Base-by-base conservation (phyloP, 306 rosid genomes). In the Cucurbita argyrosperma region DNA sequence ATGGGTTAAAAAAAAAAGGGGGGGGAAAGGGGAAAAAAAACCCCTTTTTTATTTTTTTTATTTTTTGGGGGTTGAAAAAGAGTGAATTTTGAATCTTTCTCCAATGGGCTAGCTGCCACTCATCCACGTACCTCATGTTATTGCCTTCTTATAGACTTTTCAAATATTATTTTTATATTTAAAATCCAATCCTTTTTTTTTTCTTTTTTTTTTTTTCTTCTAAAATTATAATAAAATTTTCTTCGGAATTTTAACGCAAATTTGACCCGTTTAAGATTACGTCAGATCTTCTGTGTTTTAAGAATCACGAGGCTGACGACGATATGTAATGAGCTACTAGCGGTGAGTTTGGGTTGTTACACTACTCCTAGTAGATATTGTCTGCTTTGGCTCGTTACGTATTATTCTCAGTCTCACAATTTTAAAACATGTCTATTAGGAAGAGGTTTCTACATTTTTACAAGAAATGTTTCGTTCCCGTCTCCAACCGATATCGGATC, bases 71-170 rank as follows among this genome's bases (percentile, higher is more conserved):
- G 7, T 68, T 50, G 57, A 45, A 67, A 47, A 75, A 67, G 71
- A 45, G 59, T 45, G 55, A 75, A 74, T 70, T 76, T 78, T 78
- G 50, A 75, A 71, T 74, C 79, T 79, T 78, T 77, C 83, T 82
- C 74, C 64, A 71, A 80, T 63, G 53, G 47, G 57, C 71, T 68
- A 59, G 70, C 64, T 83, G 81, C 80, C 80, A 76, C 71, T 45
- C 54, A 19, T 3, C 19, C 40, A 50, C 23, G 65, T 47, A 59
- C 66, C 73, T 78, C 85, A 7, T 51, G 19, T 73, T 54, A 18
- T 76, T 56, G 71, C 78, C 60, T 65, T 77, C 86, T 80, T 80
- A 64, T 84, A 81, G 63, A 78, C 63, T 7, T 70, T 61, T 50
- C 54, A 50, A 50, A 50, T 50, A 50, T 50, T 0, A 4, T 43